A percentile compares a stretch with the other conserved stretches of the same genome.
Evolutionary conservation across 2,329 filamentous ascomycete species (phyloP).

Genomic region (Fusarium sacchari): DNA sequence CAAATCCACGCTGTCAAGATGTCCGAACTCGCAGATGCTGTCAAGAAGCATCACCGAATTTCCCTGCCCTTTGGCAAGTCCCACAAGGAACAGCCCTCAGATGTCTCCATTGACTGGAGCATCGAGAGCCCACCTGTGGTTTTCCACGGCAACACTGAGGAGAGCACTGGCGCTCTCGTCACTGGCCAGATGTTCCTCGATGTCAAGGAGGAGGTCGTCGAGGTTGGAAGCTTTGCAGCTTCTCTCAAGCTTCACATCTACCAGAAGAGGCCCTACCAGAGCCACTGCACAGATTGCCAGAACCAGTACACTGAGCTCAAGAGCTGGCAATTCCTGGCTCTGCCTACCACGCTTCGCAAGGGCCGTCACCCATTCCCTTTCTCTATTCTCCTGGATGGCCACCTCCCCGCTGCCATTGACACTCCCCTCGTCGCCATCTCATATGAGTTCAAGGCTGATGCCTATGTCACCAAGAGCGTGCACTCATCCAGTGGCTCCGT

Average conservation of each 20-base stretch:
- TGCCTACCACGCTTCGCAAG: slow-evolving; percentile 60
- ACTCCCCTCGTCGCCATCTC: slow-evolving; percentile 77
- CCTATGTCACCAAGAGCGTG: slow-evolving; percentile 66
- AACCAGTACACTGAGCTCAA: slow-evolving; percentile 78
- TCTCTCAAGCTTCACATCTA: slow-evolving; percentile 74
- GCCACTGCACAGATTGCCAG: slow-evolving; percentile 81
- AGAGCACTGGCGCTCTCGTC: slow-evolving; percentile 84
- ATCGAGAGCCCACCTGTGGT: slow-evolving; percentile 90
- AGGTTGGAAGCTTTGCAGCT: slow-evolving; percentile 79
- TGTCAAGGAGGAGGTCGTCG: slow-evolving; percentile 72
- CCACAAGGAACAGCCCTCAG: slow-evolving; percentile 54
- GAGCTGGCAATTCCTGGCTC: slow-evolving; percentile 79
- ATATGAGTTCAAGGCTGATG: slow-evolving; percentile 80
- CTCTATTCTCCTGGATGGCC: slow-evolving; percentile 84
- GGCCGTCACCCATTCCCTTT: slow-evolving; percentile 85
- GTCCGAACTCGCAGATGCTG: slow-evolving; percentile 50
- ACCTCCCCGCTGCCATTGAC: slow-evolving; percentile 85
- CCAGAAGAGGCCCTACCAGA: slow-evolving; percentile 83
- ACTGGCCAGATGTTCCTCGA: slow-evolving; percentile 83
- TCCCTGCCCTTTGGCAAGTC: slow-evolving; percentile 56
- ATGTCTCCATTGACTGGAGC: slow-evolving; percentile 61
- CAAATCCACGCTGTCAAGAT: slow-evolving; percentile 49
- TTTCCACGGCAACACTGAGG: slow-evolving; percentile 78
- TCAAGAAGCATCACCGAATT: slow-evolving; percentile 56
- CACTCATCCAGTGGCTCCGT: slow-evolving; percentile 50